phyloP scores from a whole-genome alignment of 345 rosid species.

The Acer campestre region DNA sequence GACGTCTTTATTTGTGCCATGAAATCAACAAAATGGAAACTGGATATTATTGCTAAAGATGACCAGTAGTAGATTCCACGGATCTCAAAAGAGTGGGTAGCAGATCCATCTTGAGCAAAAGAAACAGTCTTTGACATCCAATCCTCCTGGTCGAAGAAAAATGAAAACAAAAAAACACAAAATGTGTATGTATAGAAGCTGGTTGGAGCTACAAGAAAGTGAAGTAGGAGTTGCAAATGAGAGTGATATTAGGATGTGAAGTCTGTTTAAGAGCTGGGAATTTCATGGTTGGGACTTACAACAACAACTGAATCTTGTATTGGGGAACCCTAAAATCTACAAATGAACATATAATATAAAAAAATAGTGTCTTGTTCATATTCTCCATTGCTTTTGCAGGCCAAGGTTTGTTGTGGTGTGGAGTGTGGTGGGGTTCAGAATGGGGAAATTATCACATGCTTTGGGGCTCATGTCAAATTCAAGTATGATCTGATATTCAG shows the following conservation, averaged over 20 bases:
- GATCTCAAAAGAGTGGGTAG: constrained; percentile 21
- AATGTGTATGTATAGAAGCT: neutral
- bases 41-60: constrained; percentile 22
- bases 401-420: neutral
- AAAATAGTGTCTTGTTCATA: neutral
- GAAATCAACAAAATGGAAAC: constrained; percentile 11
- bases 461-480: neutral
- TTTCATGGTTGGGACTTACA: neutral
- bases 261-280: neutral
- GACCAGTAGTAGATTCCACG: constrained; percentile 20
- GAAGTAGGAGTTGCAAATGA: constrained; percentile 2
- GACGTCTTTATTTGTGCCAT: constrained; percentile 64
- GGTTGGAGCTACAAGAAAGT: neutral
- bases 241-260: neutral
- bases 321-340: constrained; percentile 7
- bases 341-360: neutral
- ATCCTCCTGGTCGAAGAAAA: no score
- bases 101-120: constrained; percentile 38
- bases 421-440: neutral
- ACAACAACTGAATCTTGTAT: neutral
- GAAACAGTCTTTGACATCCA: constrained; percentile 21
- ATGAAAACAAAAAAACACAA: neutral
- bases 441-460: neutral
- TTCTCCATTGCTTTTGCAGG: constrained; percentile 4
- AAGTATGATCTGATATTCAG: no score